Evolutionary conservation across 2,329 filamentous ascomycete species (phyloP).

Genomic region (Pseudomassariella vexata): DNA sequence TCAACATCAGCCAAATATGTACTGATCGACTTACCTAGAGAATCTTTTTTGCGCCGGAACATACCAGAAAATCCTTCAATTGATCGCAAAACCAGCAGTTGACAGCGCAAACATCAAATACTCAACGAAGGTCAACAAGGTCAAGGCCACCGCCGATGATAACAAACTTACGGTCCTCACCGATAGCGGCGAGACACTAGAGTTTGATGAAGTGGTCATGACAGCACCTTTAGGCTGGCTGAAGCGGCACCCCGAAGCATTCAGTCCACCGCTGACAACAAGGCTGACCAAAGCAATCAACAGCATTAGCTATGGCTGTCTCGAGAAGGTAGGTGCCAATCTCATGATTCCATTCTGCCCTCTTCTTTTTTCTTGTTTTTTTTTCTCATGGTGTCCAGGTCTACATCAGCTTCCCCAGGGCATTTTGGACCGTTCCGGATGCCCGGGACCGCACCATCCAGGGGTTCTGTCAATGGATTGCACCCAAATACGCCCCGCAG

Average conservation of each 20-base stretch:
- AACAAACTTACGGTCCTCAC: constrained; percentile 39
- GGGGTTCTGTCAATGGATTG: constrained; percentile 71
- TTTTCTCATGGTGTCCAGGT: constrained; percentile 29
- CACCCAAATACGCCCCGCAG: constrained; percentile 59
- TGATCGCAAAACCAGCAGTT: constrained; percentile 51
- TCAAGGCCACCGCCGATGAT: constrained; percentile 26
- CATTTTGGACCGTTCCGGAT: constrained; percentile 62
- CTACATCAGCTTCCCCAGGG: constrained; percentile 64
- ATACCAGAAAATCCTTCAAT: constrained; percentile 51
- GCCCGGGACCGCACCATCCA: constrained; percentile 38
- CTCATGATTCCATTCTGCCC: too few relatives aligned
- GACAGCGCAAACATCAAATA: constrained; percentile 49
- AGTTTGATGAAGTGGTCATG: constrained; percentile 64
- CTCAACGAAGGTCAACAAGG: constrained; percentile 38
- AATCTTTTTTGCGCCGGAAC: constrained; percentile 57
- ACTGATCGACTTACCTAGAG: constrained; percentile 35
- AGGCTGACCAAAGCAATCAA: constrained; percentile 55
- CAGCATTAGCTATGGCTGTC: constrained; percentile 62
- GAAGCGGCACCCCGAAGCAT: constrained; percentile 51
- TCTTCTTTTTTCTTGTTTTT: too few relatives aligned
- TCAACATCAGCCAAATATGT: too few relatives aligned
- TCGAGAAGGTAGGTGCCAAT: constrained; percentile 54
- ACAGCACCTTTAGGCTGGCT: constrained; percentile 66
- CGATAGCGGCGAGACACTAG: constrained; percentile 34
- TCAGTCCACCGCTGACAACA: constrained; percentile 53